Evolutionary conservation across 1,284 basidiomycete species (phyloP), one percentile per base, ranked within the genome.

Genomic region (Singerocomus inundabilis): DNA sequence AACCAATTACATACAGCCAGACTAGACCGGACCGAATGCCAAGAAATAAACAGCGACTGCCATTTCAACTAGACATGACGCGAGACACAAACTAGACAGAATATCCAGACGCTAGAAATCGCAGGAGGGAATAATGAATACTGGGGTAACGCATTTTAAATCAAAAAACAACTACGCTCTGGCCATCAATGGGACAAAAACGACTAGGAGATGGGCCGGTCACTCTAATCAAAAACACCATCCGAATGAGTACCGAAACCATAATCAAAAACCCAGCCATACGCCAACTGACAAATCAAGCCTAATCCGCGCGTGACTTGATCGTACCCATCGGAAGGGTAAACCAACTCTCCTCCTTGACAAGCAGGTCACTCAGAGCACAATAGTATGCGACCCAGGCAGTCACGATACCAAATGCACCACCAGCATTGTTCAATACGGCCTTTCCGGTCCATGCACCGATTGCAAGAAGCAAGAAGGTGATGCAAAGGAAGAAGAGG

Each of bases 401-500:
- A 18, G 87, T 86, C 48, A 84, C 54, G 48, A 85, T 75, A 29
- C 92, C 93, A 29, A 91, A 68, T 2, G 69, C 80, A 46, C 93
- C 93, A 38, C 91, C 92, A 4, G 85, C 88, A 51, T 48, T 57
- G 38, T 21, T 52, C 31, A 67, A 1, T 0, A 35, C 55, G 13
- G 47, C 45, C 15, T 53, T 66, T 5, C 52, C 63, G 2, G 64
- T 61, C 59, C 72, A 78, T 54, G 72, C 60, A 58, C 75, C 77
- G 18, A 70, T 65, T 1, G 78, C 81, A 35, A 88, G 76, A 18
- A 84, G 57, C 38, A 80, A 62, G 67, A 88, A 85, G 1, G 86
- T 84, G 31, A 81, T 28, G 28, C 81, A 76, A 6, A 97, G 79
- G 73, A 82, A 82, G 66, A 81, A 76, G 72, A 98, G 89, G 26